Conservation (phyloP, 2,329 filamentous ascomycete species). For the Ophiostoma himal-ulmi region DNA sequence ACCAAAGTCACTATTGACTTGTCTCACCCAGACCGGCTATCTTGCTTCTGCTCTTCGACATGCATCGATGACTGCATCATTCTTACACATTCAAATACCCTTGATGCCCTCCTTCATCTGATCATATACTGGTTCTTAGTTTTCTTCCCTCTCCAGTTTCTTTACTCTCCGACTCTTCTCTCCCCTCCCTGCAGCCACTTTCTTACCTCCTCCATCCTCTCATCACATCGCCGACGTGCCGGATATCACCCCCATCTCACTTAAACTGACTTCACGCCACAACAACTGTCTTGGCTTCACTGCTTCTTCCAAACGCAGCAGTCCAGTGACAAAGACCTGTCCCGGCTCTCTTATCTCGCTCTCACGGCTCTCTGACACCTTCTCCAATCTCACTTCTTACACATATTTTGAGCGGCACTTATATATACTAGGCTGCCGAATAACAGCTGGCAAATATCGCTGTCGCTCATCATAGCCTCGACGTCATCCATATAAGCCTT, state of each 20-base stretch:
- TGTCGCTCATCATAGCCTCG: not conserved
- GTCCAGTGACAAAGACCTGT: not conserved
- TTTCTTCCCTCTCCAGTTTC: not conserved
- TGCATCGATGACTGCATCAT: not conserved
- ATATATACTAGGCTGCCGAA: conserved; percentile 2
- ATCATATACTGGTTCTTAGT: not conserved
- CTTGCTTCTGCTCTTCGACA: not conserved
- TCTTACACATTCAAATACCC: not conserved
- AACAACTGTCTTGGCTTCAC: not conserved
- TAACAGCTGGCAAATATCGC: not conserved
- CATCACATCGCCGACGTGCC: not conserved
- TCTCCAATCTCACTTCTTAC: conserved; percentile 10
- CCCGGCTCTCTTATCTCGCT: not conserved
- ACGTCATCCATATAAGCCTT: not conserved
- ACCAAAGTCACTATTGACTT: not conserved
- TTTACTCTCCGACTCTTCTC: not conserved
- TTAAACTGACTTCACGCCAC: not conserved
- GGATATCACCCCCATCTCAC: conserved; percentile 2
- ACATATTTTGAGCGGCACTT: not conserved
- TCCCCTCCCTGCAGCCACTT: conserved; percentile 1
- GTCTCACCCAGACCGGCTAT: not conserved
- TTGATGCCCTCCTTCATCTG: not conserved
- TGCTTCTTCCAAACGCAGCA: not conserved
- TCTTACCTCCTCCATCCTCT: conserved; percentile 1
- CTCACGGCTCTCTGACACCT: not conserved